A percentile compares a stretch with the other conserved stretches of the same genome.
phyloP scores from a whole-genome alignment of 2,329 filamentous ascomycete species.

The Colletotrichum sp. region DNA sequence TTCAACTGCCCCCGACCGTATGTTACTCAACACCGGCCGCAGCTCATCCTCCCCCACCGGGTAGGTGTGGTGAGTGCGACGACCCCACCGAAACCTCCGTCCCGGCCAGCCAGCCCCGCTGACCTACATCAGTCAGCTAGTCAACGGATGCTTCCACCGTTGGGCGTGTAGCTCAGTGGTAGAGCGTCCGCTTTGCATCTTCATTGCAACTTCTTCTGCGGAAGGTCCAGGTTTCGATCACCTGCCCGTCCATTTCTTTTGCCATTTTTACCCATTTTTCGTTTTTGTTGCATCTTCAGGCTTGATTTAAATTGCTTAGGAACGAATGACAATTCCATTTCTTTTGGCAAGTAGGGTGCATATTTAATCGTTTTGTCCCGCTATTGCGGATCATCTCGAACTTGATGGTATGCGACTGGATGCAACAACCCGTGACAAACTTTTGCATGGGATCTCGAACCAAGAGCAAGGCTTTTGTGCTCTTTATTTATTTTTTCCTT shows the following conservation, averaged over 20 bases:
- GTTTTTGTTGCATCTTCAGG: not conserved
- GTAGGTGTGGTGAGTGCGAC: not conserved
- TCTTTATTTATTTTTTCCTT: no score
- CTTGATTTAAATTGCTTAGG: not conserved
- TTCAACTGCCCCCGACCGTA: not conserved
- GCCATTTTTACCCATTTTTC: not conserved
- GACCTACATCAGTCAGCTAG: not conserved
- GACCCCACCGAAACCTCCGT: not conserved
- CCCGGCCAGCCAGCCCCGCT: not conserved
- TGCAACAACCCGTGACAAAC: not conserved
- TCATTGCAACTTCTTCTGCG: not conserved
- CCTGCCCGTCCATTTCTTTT: not conserved
- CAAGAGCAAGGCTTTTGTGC: no score
- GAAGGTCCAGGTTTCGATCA: conserved; percentile 10
- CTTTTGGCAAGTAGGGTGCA: not conserved
- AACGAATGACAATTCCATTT: not conserved
- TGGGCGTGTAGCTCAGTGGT: conserved; percentile 5
- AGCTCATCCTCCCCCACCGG: not conserved
- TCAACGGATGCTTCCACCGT: rapidly evolving
- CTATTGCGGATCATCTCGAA: not conserved
- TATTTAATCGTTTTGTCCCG: not conserved
- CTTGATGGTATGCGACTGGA: not conserved
- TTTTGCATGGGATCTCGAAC: not conserved
- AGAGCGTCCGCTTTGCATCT: not conserved
- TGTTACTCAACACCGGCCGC: not conserved